These are phyloP conservation scores for Cladosporium sp. DNA, from an alignment of 2,329 filamentous ascomycete species.

Conservation along the genomic window DNA sequence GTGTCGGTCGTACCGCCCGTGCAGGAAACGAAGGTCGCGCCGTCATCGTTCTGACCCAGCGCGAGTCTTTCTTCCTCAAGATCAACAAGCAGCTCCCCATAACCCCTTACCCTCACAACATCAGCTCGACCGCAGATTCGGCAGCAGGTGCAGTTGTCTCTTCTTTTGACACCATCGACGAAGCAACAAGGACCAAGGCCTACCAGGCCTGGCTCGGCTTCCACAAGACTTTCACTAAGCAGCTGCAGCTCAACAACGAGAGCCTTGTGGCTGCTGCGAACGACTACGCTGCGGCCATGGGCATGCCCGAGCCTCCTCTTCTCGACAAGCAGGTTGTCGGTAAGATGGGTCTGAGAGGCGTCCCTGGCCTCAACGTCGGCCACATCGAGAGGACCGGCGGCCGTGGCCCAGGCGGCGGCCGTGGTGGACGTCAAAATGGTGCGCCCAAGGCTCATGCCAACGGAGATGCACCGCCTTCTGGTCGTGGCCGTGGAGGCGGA, in stretches of 20 bases:
- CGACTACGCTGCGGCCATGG: constrained; percentile 40
- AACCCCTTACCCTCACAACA: constrained; percentile 43
- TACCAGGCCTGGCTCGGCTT: constrained; percentile 48
- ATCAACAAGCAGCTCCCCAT: constrained; percentile 49
- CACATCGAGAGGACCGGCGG: constrained; percentile 9
- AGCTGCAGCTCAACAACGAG: constrained; percentile 36
- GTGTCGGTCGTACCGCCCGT: constrained; percentile 87
- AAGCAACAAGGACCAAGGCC: constrained; percentile 39
- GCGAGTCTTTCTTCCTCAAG: constrained; percentile 50
- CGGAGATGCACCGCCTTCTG: not conserved
- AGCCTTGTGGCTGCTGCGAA: constrained; percentile 42
- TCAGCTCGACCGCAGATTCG: constrained; percentile 31
- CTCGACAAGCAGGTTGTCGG: constrained; percentile 43
- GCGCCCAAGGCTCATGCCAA: not conserved
- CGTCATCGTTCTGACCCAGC: constrained; percentile 49
- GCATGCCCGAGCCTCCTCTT: constrained; percentile 42
- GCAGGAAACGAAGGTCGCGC: constrained; percentile 68
- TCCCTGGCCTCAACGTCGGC: constrained; percentile 36
- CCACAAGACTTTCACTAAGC: constrained; percentile 43
- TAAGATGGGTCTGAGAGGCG: constrained; percentile 47
- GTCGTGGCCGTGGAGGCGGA: constrained; percentile 1
- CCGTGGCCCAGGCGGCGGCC: constrained; percentile 7
- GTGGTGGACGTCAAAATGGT: constrained; percentile 2
- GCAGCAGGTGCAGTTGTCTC: constrained; percentile 21
- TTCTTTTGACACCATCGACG: constrained; percentile 35